Evolutionary conservation across 768 basidiomycete genomes (phyloP).

Genomic region (Lactifluus subvellereus): DNA sequence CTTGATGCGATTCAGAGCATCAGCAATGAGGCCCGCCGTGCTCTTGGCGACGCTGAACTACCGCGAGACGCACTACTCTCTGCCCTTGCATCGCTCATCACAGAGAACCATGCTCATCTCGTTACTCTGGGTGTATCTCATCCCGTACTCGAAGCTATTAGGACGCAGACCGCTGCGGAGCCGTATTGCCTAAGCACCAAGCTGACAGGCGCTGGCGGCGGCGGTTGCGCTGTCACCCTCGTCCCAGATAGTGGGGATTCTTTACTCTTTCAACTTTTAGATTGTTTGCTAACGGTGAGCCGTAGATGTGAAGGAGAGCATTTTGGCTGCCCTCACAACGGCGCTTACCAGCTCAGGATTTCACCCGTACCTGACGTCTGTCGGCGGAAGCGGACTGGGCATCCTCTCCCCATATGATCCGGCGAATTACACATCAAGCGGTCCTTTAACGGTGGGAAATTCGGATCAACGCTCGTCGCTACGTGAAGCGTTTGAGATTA

Average conservation of each 20-base stretch:
- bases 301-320: slow-evolving; percentile 64
- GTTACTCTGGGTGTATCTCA: slow-evolving; percentile 88
- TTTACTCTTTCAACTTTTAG: slow-evolving; percentile 16
- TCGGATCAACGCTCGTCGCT: slow-evolving; percentile 19
- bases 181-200: slow-evolving; percentile 82
- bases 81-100: slow-evolving; percentile 73
- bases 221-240: slow-evolving; percentile 95
- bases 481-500: slow-evolving; percentile 29
- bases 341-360: slow-evolving; percentile 60
- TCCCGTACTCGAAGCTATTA: slow-evolving; percentile 76
- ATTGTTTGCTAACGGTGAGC: background rate
- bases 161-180: slow-evolving; percentile 53
- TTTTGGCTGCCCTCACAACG: slow-evolving; percentile 52
- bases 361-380: slow-evolving; percentile 82
- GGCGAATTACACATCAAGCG: slow-evolving; percentile 16
- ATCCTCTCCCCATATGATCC: slow-evolving; percentile 59
- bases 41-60: slow-evolving; percentile 68
- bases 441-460: slow-evolving; percentile 28
- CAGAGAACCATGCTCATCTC: slow-evolving; percentile 85
- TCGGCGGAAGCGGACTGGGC: slow-evolving; percentile 91
- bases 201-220: slow-evolving; percentile 95
- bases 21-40: slow-evolving; percentile 72
- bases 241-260: slow-evolving; percentile 76
- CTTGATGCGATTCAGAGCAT: slow-evolving; percentile 79
- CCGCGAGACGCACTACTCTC: slow-evolving; percentile 58